A percentile compares a stretch with the other conserved stretches of the same genome.
phyloP scores from a whole-genome alignment of 108 stramenopile species.

The Nannochloropsis granulata region DNA sequence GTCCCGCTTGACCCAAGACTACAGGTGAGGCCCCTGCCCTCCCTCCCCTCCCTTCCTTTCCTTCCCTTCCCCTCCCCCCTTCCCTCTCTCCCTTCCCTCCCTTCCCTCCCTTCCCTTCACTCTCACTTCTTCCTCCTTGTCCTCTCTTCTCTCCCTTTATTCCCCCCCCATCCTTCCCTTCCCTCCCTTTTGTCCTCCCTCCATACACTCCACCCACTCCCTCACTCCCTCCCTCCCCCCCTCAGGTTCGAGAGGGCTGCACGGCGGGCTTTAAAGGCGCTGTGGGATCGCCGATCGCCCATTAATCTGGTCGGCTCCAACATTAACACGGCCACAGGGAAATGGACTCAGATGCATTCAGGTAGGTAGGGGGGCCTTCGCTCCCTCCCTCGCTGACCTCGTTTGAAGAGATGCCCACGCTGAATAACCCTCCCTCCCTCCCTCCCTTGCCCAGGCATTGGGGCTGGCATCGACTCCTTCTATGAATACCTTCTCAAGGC shows the following conservation, averaged over 20 bases:
- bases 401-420: neutral
- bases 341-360: constrained; percentile 15
- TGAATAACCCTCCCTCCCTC: neutral
- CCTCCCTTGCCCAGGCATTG: constrained; percentile 15
- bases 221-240: neutral
- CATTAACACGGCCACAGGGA: constrained; percentile 20
- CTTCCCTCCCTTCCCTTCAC: neutral
- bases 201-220: neutral
- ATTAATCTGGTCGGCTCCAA: constrained; percentile 32
- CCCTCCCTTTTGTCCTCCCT: neutral
- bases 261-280: constrained; percentile 15
- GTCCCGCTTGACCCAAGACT: constrained; percentile 27
- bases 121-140: neutral
- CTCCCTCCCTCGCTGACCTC: neutral
- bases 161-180: neutral
- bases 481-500: constrained; percentile 47
- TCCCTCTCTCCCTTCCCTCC: neutral
- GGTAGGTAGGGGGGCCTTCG: neutral
- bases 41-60: neutral
- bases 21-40: neutral
- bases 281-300: constrained; percentile 23
- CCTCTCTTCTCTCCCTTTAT: neutral
- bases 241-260: constrained; percentile 20
- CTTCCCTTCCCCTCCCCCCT: neutral
- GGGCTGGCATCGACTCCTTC: constrained; percentile 41